Conservation (phyloP, 352 stramenopile species). For the Globisporangium splendens region DNA sequence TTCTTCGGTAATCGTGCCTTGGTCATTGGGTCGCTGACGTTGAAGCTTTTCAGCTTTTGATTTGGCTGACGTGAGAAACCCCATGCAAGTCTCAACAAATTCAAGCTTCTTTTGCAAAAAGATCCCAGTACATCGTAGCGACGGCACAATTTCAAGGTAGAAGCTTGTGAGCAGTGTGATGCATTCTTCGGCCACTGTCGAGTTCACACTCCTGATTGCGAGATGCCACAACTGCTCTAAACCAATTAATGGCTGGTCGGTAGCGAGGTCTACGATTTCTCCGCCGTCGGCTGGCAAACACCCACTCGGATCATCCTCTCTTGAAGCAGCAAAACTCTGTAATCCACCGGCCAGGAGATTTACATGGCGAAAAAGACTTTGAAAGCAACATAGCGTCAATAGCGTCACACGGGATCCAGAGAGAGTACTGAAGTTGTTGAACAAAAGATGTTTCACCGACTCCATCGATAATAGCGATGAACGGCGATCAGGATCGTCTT, state of each 20-base stretch:
- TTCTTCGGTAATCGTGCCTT: neutral
- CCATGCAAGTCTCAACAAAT: slow-evolving; percentile 66
- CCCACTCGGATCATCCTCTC: slow-evolving; percentile 2
- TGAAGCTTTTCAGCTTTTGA: slow-evolving; percentile 6
- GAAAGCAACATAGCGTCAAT: slow-evolving; percentile 59
- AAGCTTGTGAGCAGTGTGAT: slow-evolving; percentile 55
- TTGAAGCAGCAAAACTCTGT: slow-evolving; percentile 20
- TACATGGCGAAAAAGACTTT: slow-evolving; percentile 60
- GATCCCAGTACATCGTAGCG: slow-evolving; percentile 21
- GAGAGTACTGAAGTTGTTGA: slow-evolving; percentile 42
- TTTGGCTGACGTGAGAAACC: slow-evolving; percentile 33
- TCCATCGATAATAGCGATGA: slow-evolving; percentile 21
- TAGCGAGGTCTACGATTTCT: slow-evolving; percentile 31
- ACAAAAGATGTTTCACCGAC: slow-evolving; percentile 31
- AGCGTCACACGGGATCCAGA: slow-evolving; percentile 29
- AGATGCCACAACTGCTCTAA: slow-evolving; percentile 61
- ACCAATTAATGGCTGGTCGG: slow-evolving; percentile 34
- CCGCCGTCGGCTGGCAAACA: neutral
- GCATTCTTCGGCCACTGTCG: slow-evolving; percentile 52
- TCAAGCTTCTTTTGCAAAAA: slow-evolving; percentile 30
- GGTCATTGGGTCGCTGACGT: neutral
- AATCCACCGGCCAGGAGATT: slow-evolving; percentile 43
- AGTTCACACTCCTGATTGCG: slow-evolving; percentile 33
- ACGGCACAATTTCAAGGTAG: slow-evolving; percentile 50
- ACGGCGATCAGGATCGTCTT: neutral